Percentiles rank a stretch among this genome's conserved stretches.
phyloP scores from a whole-genome alignment of 1,284 basidiomycete genomes.

The Exobasidium cylindrosporum region DNA sequence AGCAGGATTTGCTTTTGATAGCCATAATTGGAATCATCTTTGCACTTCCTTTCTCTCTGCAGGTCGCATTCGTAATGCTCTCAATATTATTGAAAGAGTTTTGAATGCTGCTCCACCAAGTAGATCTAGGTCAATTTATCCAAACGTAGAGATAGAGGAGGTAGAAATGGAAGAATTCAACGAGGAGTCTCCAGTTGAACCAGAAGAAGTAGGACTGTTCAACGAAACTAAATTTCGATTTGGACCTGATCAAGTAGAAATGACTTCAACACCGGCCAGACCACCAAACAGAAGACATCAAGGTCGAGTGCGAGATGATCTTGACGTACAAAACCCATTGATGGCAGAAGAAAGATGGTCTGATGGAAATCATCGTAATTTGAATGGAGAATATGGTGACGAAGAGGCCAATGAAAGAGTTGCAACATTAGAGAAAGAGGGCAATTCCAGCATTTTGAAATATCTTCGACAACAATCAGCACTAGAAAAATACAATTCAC shows the following conservation, averaged over 20 bases:
- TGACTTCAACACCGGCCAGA: not conserved
- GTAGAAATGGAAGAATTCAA: not conserved
- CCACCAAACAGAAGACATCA: not conserved
- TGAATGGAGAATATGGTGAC: not conserved
- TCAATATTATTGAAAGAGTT: slow-evolving; percentile 1
- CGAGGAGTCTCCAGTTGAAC: not conserved
- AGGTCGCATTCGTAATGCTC: slow-evolving; percentile 60
- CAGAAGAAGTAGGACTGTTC: not conserved
- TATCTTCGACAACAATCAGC: not conserved
- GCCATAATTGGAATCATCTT: slow-evolving; percentile 90
- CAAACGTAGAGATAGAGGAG: not conserved
- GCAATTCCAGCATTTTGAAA: not conserved
- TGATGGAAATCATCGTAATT: not conserved
- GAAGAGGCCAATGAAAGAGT: not conserved
- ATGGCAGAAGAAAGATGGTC: not conserved
- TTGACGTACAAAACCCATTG: not conserved
- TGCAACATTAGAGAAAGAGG: not conserved
- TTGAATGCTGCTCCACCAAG: not conserved
- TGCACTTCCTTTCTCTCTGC: slow-evolving; percentile 72
- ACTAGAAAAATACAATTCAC: not conserved
- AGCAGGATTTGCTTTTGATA: slow-evolving; percentile 78
- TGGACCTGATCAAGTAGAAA: not conserved
- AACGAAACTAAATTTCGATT: not conserved
- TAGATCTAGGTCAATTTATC: slow-evolving; percentile 4
- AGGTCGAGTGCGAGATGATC: not conserved